These are phyloP conservation scores for Gracilariopsis chorda DNA, from an alignment of 23 red algal species.

Conservation along the genomic window DNA sequence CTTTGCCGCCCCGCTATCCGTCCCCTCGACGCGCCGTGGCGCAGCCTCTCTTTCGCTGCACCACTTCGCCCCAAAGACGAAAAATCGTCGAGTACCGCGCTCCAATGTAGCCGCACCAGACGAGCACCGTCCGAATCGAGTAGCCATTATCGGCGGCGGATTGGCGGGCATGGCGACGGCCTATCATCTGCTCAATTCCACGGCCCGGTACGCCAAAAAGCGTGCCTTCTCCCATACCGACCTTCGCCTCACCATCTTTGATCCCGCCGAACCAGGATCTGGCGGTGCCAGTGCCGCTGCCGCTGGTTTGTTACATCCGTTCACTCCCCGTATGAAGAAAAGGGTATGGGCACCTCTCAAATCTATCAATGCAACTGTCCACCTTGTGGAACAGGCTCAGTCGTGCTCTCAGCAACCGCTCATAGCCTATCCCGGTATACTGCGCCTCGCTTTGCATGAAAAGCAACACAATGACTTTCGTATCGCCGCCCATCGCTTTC, in stretches of 20 bases:
- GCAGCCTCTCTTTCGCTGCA: conserved; percentile 21
- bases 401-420: not conserved
- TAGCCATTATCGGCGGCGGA: conserved; percentile 60
- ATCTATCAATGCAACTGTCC: conserved; percentile 18
- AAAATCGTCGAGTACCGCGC: not conserved
- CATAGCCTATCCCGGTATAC: conserved; percentile 19
- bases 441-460: conserved; percentile 40
- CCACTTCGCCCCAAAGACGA: conserved; percentile 36
- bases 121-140: not conserved
- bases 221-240: not conserved
- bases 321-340: conserved; percentile 54
- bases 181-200: conserved; percentile 61
- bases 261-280: conserved; percentile 10
- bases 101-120: conserved; percentile 46
- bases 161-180: conserved; percentile 45
- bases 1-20: not conserved
- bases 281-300: conserved; percentile 67
- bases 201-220: conserved; percentile 24
- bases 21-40: not conserved
- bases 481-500: conserved; percentile 46
- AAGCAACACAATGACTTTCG: conserved; percentile 14
- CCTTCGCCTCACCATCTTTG: conserved; percentile 38
- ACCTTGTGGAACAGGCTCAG: conserved; percentile 27
- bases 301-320: conserved; percentile 71
- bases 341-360: conserved; percentile 39